phyloP scores from a whole-genome alignment of 305 asterid genomes.

The Solanum chacoense region DNA sequence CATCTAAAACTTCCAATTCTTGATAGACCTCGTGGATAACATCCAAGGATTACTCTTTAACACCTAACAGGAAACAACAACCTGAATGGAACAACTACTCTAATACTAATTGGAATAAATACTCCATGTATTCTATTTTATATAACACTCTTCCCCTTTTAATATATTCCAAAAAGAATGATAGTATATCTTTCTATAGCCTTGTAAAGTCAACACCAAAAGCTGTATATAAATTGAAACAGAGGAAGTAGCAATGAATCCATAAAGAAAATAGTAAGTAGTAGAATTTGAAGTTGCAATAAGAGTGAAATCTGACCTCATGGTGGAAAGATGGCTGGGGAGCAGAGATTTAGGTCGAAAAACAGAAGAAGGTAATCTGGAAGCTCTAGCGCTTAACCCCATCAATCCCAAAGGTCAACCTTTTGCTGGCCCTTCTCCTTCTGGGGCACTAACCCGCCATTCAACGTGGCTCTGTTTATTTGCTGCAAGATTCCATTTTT shows the following conservation, averaged over 20 bases:
- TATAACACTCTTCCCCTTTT: neutral
- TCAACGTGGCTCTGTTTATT: neutral
- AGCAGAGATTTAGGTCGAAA: constrained; percentile 29
- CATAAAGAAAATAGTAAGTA: neutral
- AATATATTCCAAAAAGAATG: neutral
- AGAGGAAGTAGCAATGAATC: neutral
- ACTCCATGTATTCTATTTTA: neutral
- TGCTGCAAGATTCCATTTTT: neutral
- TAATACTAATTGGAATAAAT: neutral
- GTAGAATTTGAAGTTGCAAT: neutral
- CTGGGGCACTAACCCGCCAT: neutral
- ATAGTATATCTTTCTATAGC: neutral
- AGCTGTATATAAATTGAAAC: neutral
- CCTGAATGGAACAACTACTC: neutral
- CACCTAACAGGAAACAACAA: neutral
- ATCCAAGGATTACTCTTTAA: neutral
- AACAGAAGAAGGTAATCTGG: constrained; percentile 16
- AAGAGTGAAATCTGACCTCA: constrained; percentile 31
- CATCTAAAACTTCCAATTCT: neutral
- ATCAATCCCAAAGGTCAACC: constrained; percentile 12
- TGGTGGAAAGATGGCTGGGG: constrained; percentile 23
- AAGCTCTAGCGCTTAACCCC: constrained; percentile 32
- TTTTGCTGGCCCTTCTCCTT: neutral
- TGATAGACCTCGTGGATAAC: neutral
- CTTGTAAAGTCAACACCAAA: neutral